Evolutionary conservation across 148 eudicot genomes (phyloP).

Genomic region (Pharnaceum exiguum): DNA sequence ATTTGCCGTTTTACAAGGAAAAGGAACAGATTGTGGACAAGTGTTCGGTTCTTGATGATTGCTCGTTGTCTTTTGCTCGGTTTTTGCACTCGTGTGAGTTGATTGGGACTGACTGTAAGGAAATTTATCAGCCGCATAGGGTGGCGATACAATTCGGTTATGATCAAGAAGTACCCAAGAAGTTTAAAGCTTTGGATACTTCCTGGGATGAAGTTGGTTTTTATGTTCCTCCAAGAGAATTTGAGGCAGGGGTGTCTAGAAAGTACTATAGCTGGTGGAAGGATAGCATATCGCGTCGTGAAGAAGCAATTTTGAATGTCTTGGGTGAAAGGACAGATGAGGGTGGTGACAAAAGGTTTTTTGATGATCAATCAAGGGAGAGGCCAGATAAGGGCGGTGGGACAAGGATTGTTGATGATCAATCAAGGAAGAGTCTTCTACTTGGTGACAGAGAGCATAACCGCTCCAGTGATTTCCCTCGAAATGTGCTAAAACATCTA

Average conservation of each 20-base stretch:
- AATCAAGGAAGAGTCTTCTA: not conserved
- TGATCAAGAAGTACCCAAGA: conserved; percentile 37
- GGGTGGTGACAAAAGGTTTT: not conserved
- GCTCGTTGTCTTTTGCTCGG: conserved; percentile 21
- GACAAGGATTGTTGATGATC: not conserved
- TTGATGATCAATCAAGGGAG: too few relatives aligned
- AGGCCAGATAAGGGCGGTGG: too few relatives aligned
- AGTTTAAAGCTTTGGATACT: not conserved
- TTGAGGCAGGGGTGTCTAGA: conserved; percentile 24
- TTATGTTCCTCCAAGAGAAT: conserved; percentile 26
- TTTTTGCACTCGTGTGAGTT: conserved; percentile 26
- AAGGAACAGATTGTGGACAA: conserved; percentile 11
- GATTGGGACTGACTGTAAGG: conserved; percentile 20
- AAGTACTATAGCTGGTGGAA: conserved; percentile 39
- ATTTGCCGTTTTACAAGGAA: conserved; percentile 21
- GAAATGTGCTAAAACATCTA: not conserved
- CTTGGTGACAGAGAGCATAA: not conserved
- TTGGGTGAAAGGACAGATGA: not conserved
- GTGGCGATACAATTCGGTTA: conserved; percentile 45
- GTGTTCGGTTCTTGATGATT: conserved; percentile 17
- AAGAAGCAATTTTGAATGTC: conserved; percentile 6
- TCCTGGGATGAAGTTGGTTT: conserved; percentile 12
- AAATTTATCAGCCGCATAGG: conserved; percentile 36
- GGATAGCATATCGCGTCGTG: conserved; percentile 8
- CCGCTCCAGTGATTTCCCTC: not conserved